These are phyloP conservation scores for Cytospora schulzeri DNA, from an alignment of 2,329 filamentous ascomycete species.

Conservation along the genomic window DNA sequence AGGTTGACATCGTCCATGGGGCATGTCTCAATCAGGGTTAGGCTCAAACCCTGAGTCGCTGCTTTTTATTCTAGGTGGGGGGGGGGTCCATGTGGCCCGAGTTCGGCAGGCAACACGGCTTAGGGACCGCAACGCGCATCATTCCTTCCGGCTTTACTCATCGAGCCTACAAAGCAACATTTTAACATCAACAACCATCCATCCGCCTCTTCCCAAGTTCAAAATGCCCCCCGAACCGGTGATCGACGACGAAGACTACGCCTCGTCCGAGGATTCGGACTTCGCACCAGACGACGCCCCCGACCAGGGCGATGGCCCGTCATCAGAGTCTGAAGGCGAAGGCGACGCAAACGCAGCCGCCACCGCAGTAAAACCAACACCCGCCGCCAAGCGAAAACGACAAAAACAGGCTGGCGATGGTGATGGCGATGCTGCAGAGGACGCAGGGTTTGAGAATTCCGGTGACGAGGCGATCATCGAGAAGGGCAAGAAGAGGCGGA, in stretches of 20 bases:
- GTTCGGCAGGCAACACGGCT: neutral
- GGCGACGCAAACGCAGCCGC: slow-evolving; percentile 38
- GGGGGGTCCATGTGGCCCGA: neutral
- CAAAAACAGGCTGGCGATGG: slow-evolving; percentile 27
- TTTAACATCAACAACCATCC: neutral
- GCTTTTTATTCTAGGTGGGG: neutral
- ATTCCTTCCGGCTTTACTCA: neutral
- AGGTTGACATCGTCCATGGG: too few species aligned
- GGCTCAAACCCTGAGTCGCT: neutral
- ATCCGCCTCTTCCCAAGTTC: neutral
- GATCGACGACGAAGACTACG: slow-evolving; percentile 58
- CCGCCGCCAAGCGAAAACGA: slow-evolving; percentile 40
- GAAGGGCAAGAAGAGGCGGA: slow-evolving; percentile 57
- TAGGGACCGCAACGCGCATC: neutral
- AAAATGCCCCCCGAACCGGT: slow-evolving; percentile 48
- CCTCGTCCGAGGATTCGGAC: slow-evolving; percentile 73
- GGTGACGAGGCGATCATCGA: slow-evolving; percentile 73
- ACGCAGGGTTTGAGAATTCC: slow-evolving; percentile 64
- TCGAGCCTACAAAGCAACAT: neutral
- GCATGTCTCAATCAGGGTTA: neutral
- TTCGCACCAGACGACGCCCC: slow-evolving; percentile 63
- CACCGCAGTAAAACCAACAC: slow-evolving; percentile 30
- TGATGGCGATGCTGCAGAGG: slow-evolving; percentile 41
- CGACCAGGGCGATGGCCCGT: slow-evolving; percentile 38
- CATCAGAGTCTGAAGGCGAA: slow-evolving; percentile 54